A percentile compares a stretch with the other conserved stretches of the same genome.
Conservation (phyloP, 1,284 basidiomycete genomes). For the Agroathelia rolfsii region DNA sequence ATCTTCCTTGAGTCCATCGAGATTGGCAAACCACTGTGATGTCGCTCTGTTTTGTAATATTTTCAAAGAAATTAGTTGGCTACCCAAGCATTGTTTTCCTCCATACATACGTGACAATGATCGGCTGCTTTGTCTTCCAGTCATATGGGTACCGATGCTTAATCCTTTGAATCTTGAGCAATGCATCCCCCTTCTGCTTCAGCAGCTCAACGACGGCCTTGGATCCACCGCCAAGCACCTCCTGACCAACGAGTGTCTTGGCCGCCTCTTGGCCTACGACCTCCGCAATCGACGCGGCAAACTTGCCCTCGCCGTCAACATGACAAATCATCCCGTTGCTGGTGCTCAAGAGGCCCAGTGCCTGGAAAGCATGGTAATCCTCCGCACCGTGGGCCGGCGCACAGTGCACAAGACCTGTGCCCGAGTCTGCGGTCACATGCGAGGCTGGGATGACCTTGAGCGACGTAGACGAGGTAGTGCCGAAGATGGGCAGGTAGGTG, state of each 20-base stretch:
- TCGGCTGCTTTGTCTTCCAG: constrained; percentile 91
- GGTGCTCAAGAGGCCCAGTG: constrained; percentile 32
- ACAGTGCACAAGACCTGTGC: constrained; percentile 95
- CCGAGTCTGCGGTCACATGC: constrained; percentile 82
- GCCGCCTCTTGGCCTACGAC: too few species aligned
- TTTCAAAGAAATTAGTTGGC: too few species aligned
- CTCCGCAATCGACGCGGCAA: constrained; percentile 45
- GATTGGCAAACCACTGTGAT: constrained; percentile 95
- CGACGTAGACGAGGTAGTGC: constrained; percentile 12
- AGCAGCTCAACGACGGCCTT: constrained; percentile 60
- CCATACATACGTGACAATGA: constrained; percentile 76
- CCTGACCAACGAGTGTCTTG: constrained; percentile 51
- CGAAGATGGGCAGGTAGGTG: constrained; percentile 63
- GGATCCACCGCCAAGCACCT: constrained; percentile 67
- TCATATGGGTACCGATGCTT: constrained; percentile 94
- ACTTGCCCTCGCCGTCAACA: constrained; percentile 76
- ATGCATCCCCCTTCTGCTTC: constrained; percentile 38
- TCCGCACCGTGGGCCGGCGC: constrained; percentile 94
- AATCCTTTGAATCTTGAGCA: constrained; percentile 65
- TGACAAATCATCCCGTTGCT: constrained; percentile 54
- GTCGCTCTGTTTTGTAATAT: too few species aligned
- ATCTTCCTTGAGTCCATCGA: constrained; percentile 73
- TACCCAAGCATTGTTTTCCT: too few species aligned
- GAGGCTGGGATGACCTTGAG: constrained; percentile 40
- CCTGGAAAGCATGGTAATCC: constrained; percentile 74